Conservation (phyloP, 208 protist species). For the Acanthamoeba culbertsoni region DNA sequence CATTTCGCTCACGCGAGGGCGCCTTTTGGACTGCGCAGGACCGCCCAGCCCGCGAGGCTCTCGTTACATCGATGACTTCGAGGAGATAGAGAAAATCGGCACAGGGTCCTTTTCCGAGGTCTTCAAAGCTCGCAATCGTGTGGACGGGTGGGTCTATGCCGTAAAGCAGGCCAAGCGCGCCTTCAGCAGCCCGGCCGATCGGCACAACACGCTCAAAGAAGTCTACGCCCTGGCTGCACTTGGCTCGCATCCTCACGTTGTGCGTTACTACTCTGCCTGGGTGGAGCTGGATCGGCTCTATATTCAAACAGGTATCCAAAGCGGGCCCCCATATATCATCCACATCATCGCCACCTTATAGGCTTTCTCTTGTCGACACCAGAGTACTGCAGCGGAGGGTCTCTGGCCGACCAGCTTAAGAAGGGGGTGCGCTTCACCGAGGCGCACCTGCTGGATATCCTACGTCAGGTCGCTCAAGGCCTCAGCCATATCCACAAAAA, state of each 20-base stretch:
- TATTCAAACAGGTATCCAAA: slow-evolving; percentile 47
- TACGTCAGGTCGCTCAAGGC: slow-evolving; percentile 42
- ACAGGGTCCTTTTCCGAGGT: slow-evolving; percentile 49
- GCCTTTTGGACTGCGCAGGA: neutral
- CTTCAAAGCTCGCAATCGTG: slow-evolving; percentile 45
- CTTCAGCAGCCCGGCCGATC: neutral
- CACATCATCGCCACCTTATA: neutral
- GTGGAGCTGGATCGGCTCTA: slow-evolving; percentile 39
- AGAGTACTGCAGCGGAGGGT: slow-evolving; percentile 39
- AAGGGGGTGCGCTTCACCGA: slow-evolving; percentile 23
- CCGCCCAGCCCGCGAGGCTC: neutral
- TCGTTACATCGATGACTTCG: slow-evolving; percentile 45
- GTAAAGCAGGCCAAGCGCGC: slow-evolving; percentile 44
- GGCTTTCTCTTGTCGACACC: neutral
- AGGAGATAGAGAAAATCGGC: slow-evolving; percentile 42
- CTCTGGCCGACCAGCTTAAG: slow-evolving; percentile 24
- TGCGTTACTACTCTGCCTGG: slow-evolving; percentile 41
- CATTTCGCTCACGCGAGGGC: neutral
- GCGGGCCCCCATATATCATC: neutral
- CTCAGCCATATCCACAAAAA: slow-evolving; percentile 30
- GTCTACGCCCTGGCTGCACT: slow-evolving; percentile 48
- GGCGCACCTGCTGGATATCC: slow-evolving; percentile 9
- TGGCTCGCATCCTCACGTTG: slow-evolving; percentile 26
- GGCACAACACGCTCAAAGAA: slow-evolving; percentile 58
- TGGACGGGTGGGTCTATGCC: slow-evolving; percentile 54